phyloP scores from a whole-genome alignment of 768 basidiomycete genomes.

The Hygrocybe coccinea region DNA sequence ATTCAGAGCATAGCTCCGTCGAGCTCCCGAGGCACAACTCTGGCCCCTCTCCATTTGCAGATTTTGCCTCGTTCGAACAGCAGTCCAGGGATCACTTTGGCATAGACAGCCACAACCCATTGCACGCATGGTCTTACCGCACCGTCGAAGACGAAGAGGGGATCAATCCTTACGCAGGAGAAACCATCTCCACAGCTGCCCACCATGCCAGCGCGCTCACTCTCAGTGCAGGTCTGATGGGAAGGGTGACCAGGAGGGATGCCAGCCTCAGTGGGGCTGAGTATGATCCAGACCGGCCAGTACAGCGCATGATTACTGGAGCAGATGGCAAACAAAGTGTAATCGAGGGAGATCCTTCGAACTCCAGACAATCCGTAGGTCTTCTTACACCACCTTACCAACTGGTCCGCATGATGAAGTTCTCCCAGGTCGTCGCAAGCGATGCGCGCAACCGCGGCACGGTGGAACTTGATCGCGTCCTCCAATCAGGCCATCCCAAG shows the following conservation, averaged over 20 bases:
- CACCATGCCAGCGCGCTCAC: slow-evolving; percentile 91
- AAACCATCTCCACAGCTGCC: slow-evolving; percentile 75
- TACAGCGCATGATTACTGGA: slow-evolving; percentile 66
- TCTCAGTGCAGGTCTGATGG: slow-evolving; percentile 73
- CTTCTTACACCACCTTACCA: neutral
- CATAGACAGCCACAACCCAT: slow-evolving; percentile 44
- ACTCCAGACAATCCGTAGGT: slow-evolving; percentile 48
- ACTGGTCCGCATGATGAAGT: slow-evolving; percentile 1
- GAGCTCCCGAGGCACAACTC: slow-evolving; percentile 73
- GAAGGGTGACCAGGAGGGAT: slow-evolving; percentile 48
- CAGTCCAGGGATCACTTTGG: slow-evolving; percentile 54
- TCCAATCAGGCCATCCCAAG: slow-evolving; percentile 49
- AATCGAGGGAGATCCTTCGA: slow-evolving; percentile 50
- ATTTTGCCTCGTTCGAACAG: slow-evolving; percentile 58
- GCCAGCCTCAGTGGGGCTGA: slow-evolving; percentile 67
- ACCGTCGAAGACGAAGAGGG: slow-evolving; percentile 66
- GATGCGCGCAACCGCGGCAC: too few species aligned
- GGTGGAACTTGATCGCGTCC: slow-evolving; percentile 55
- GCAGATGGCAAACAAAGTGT: slow-evolving; percentile 53
- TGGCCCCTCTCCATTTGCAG: slow-evolving; percentile 50
- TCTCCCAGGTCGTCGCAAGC: slow-evolving; percentile 45
- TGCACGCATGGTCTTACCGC: slow-evolving; percentile 55
- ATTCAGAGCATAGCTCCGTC: slow-evolving; percentile 45
- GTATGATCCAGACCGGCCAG: slow-evolving; percentile 79
- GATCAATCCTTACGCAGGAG: slow-evolving; percentile 59